Conservation (phyloP, 75 land plant genomes). For the Isoetes taiwanensis region DNA sequence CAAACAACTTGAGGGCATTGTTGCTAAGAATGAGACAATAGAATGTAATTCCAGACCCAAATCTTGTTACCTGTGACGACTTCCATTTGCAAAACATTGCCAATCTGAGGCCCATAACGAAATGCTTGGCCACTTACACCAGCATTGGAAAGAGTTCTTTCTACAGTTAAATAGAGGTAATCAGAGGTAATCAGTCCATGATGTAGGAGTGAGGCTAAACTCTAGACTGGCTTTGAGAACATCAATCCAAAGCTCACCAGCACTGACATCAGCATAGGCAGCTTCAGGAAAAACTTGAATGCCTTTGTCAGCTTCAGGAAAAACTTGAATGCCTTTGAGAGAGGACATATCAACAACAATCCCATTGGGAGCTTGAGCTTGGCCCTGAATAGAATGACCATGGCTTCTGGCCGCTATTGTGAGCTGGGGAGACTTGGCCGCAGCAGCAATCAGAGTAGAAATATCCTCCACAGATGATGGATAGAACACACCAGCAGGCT, state of each 20-base stretch:
- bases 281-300: not conserved
- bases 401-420: slow-evolving; percentile 2
- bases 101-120: slow-evolving; percentile 49
- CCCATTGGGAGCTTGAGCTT: slow-evolving; percentile 7
- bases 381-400: slow-evolving; percentile 7
- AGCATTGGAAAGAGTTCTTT: slow-evolving; percentile 51
- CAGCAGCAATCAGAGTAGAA: slow-evolving; percentile 17
- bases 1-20: no score
- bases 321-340: slow-evolving; percentile 10
- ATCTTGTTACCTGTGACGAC: slow-evolving; percentile 63
- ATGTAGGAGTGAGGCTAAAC: slow-evolving; percentile 35
- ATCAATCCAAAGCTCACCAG: slow-evolving; percentile 48
- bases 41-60: no score
- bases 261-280: slow-evolving; percentile 21
- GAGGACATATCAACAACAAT: slow-evolving; percentile 3
- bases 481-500: slow-evolving; percentile 33
- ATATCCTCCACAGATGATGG: slow-evolving; percentile 40
- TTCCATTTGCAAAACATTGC: slow-evolving; percentile 52
- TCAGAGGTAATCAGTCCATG: slow-evolving; percentile 70
- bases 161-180: slow-evolving; percentile 44
- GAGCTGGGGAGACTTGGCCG: slow-evolving; percentile 1
- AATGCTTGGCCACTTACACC: slow-evolving; percentile 60
- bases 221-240: slow-evolving; percentile 25
- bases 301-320: not conserved
- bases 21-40: no score